Evolutionary conservation across 2,329 filamentous ascomycete species (phyloP).

Genomic region (Talaromyces marneffei): DNA sequence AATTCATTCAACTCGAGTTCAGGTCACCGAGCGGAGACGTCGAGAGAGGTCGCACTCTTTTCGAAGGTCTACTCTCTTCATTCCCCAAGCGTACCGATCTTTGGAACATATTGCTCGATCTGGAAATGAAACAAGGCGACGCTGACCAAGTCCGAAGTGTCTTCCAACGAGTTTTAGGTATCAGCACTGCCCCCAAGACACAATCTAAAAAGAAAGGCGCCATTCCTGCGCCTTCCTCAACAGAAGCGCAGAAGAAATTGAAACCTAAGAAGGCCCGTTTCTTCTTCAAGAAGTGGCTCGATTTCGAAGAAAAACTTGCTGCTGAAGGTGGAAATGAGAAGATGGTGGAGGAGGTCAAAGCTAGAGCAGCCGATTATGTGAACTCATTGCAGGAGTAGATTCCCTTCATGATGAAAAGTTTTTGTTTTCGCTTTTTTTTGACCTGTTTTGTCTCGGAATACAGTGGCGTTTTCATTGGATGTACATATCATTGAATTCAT

Average conservation of each 20-base stretch:
- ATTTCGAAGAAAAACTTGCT: conserved; percentile 67
- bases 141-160: conserved; percentile 64
- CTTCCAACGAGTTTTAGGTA: conserved; percentile 66
- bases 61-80: conserved; percentile 76
- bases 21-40: conserved; percentile 72
- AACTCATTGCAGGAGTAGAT: conserved; percentile 35
- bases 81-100: conserved; percentile 87
- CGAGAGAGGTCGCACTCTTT: conserved; percentile 89
- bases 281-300: conserved; percentile 87
- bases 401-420: conserved; percentile 7
- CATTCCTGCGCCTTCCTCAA: conserved; percentile 23
- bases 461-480: background rate
- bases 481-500: conserved; percentile 1
- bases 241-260: conserved; percentile 56
- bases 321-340: conserved; percentile 57
- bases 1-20: conserved; percentile 91
- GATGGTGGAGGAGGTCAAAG: conserved; percentile 64
- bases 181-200: conserved; percentile 31
- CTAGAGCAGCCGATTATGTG: conserved; percentile 65
- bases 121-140: conserved; percentile 63
- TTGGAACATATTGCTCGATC: conserved; percentile 86
- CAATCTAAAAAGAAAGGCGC: conserved; percentile 27
- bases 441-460: background rate
- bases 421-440: background rate
- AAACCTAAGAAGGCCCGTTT: conserved; percentile 78